phyloP scores from a whole-genome alignment of 2,329 filamentous ascomycete genomes.

The Fusarium graminum region DNA sequence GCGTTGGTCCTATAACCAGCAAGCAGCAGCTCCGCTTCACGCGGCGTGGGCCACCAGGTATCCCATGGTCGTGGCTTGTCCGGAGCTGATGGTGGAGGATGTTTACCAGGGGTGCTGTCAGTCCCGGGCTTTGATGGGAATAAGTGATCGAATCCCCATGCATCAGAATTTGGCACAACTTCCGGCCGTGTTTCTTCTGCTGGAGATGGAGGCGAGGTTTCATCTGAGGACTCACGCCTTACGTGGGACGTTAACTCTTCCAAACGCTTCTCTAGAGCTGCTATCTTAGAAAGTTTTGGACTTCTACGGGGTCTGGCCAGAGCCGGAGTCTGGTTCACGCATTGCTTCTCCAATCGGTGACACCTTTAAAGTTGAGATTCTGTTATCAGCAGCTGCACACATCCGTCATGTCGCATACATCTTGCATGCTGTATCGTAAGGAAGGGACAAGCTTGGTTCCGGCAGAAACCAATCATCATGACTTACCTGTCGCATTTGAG shows the following conservation, averaged over 20 bases:
- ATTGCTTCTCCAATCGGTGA: slow-evolving; percentile 62
- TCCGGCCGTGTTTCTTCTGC: slow-evolving; percentile 15
- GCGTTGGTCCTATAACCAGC: slow-evolving; percentile 53
- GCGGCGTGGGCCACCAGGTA: slow-evolving; percentile 57
- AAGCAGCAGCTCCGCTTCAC: slow-evolving; percentile 59
- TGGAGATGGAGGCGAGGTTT: slow-evolving; percentile 25
- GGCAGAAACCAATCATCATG: slow-evolving; percentile 22
- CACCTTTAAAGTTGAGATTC: slow-evolving; percentile 54
- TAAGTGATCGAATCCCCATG: slow-evolving; percentile 52
- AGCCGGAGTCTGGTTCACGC: slow-evolving; percentile 61
- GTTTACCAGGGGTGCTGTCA: slow-evolving; percentile 12
- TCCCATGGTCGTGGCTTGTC: slow-evolving; percentile 44
- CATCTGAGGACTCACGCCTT: slow-evolving; percentile 46
- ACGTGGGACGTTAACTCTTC: slow-evolving; percentile 64
- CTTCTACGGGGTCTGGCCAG: slow-evolving; percentile 62
- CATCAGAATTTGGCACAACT: slow-evolving; percentile 23
- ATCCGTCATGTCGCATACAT: slow-evolving; percentile 13
- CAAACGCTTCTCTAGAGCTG: slow-evolving; percentile 64
- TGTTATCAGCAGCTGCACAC: slow-evolving; percentile 30
- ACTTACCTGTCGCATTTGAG: slow-evolving; percentile 63
- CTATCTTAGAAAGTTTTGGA: slow-evolving; percentile 62
- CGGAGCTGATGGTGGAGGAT: slow-evolving; percentile 28
- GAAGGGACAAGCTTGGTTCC: background rate
- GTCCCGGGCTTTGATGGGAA: slow-evolving; percentile 50
- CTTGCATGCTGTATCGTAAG: slow-evolving; percentile 3